Percentiles rank a stretch among this genome's conserved stretches.
phyloP scores from a whole-genome alignment of 2,329 filamentous ascomycete genomes.

The Didymella arachidicola region DNA sequence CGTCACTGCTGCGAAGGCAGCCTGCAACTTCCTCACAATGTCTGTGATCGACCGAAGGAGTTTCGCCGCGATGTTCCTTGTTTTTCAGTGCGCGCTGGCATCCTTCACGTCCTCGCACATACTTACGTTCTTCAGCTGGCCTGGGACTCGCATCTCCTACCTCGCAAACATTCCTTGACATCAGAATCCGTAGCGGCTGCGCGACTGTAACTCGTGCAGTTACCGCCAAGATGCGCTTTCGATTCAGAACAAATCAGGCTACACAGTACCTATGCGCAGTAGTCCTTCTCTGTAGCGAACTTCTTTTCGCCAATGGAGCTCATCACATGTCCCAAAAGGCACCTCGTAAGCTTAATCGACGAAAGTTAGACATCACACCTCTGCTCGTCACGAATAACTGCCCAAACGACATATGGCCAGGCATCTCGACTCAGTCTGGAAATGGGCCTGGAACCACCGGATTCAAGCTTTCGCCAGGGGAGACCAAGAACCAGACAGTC shows the following conservation, averaged over 20 bases:
- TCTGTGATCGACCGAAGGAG: slow-evolving; percentile 25
- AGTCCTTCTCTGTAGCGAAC: slow-evolving; percentile 32
- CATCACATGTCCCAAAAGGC: slow-evolving; percentile 46
- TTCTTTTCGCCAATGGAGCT: slow-evolving; percentile 36
- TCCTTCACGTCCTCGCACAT: slow-evolving; percentile 20
- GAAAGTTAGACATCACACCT: slow-evolving; percentile 55
- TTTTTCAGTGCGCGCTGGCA: slow-evolving; percentile 26
- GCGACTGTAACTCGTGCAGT: slow-evolving; percentile 19
- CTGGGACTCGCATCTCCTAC: slow-evolving; percentile 23
- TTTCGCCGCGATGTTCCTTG: slow-evolving; percentile 29
- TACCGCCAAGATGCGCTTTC: slow-evolving; percentile 29
- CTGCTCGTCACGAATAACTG: slow-evolving; percentile 77
- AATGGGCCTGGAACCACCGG: slow-evolving; percentile 71
- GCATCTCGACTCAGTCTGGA: slow-evolving; percentile 75
- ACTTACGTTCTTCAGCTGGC: slow-evolving; percentile 25
- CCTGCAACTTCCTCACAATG: slow-evolving; percentile 35
- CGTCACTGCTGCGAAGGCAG: slow-evolving; percentile 33
- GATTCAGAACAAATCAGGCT: slow-evolving; percentile 20
- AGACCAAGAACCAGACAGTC: slow-evolving; percentile 69
- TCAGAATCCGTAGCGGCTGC: slow-evolving; percentile 20
- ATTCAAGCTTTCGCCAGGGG: slow-evolving; percentile 69
- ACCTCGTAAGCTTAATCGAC: slow-evolving; percentile 38
- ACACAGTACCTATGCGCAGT: slow-evolving; percentile 33
- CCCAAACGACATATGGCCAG: slow-evolving; percentile 75
- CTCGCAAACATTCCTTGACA: slow-evolving; percentile 24